A percentile compares a stretch with the other conserved stretches of the same genome.
phyloP scores from a whole-genome alignment of 2,329 filamentous ascomycete species.

The Arthrobotrys pseudoclavata region DNA sequence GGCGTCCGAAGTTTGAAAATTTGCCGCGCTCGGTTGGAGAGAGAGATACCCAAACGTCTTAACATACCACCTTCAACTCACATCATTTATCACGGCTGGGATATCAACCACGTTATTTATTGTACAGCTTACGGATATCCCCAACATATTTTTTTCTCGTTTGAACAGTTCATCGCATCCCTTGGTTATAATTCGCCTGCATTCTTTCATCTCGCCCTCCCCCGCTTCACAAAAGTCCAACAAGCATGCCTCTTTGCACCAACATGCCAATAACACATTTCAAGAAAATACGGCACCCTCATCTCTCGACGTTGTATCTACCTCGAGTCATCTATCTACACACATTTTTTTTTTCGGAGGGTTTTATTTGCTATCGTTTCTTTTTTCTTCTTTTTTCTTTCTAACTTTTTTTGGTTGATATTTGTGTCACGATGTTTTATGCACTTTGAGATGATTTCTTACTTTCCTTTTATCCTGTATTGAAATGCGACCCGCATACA shows the following conservation, averaged over 20 bases:
- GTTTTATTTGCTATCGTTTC: constrained; percentile 1
- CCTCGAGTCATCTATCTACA: constrained; percentile 1
- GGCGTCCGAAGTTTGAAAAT: constrained; percentile 6
- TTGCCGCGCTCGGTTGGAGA: constrained; percentile 18
- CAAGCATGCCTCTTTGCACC: constrained; percentile 8
- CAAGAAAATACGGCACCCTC: constrained; percentile 22
- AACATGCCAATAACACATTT: constrained; percentile 40
- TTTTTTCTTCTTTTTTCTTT: constrained; percentile 10
- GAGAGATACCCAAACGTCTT: constrained; percentile 17
- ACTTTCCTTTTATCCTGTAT: constrained; percentile 40
- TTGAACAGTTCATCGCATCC: constrained; percentile 33
- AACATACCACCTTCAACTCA: constrained; percentile 12
- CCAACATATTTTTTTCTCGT: constrained; percentile 14
- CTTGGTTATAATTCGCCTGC: constrained; percentile 24
- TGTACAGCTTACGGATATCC: constrained; percentile 33
- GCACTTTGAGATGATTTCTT: constrained; percentile 18
- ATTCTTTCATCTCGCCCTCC: constrained; percentile 7
- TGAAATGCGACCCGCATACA: constrained; percentile 32
- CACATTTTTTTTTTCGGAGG: constrained; percentile 7
- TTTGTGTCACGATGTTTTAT: constrained; percentile 25
- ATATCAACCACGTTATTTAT: constrained; percentile 38
- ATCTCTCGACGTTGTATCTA: constrained; percentile 15
- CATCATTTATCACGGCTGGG: constrained; percentile 7
- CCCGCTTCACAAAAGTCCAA: constrained; percentile 23
- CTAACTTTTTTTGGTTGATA: constrained; percentile 1